These are phyloP conservation scores for Wallacemonas collosoma DNA, from an alignment of 208 protist species.

Conservation along the genomic window DNA sequence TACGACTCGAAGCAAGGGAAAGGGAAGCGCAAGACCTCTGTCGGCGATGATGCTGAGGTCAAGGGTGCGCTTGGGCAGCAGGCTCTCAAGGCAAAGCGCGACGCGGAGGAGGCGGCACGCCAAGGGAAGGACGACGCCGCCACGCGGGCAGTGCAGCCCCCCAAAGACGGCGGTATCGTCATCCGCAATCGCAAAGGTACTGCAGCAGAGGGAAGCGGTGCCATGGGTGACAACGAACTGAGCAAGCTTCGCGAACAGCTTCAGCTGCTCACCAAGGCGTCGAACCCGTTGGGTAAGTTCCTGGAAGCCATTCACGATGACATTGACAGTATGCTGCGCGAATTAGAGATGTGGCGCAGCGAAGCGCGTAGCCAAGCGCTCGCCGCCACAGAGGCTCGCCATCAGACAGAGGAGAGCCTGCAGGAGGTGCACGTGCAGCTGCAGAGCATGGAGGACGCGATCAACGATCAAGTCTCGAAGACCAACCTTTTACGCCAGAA, in stretches of 20 bases:
- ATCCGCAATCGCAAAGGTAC: constrained; percentile 58
- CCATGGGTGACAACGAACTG: constrained; percentile 73
- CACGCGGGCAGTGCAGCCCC: constrained; percentile 21
- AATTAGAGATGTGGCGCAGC: constrained; percentile 90
- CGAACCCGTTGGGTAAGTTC: constrained; percentile 88
- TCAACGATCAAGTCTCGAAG: constrained; percentile 87
- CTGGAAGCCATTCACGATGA: constrained; percentile 88
- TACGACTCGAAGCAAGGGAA: constrained; percentile 45
- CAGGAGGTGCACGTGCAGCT: constrained; percentile 82
- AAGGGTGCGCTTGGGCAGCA: constrained; percentile 82
- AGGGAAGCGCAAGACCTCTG: constrained; percentile 30
- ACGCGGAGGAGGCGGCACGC: constrained; percentile 63
- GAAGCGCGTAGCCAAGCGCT: constrained; percentile 83
- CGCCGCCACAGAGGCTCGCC: constrained; percentile 72
- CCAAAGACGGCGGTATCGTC: constrained; percentile 60
- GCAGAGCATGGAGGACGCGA: constrained; percentile 85
- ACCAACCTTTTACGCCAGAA: constrained; percentile 78
- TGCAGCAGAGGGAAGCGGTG: constrained; percentile 28
- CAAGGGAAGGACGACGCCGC: constrained; percentile 36
- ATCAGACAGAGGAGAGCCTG: constrained; percentile 83
- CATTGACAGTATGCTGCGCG: constrained; percentile 87
- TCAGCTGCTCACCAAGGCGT: constrained; percentile 89
- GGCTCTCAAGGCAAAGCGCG: constrained; percentile 80
- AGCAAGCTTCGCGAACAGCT: constrained; percentile 85
- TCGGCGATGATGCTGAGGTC: constrained; percentile 56